A percentile compares a stretch with the other conserved stretches of the same genome.
These are phyloP conservation scores for Colletotrichum sp. DNA, from an alignment of 2,329 filamentous ascomycete species.

Conservation along the genomic window DNA sequence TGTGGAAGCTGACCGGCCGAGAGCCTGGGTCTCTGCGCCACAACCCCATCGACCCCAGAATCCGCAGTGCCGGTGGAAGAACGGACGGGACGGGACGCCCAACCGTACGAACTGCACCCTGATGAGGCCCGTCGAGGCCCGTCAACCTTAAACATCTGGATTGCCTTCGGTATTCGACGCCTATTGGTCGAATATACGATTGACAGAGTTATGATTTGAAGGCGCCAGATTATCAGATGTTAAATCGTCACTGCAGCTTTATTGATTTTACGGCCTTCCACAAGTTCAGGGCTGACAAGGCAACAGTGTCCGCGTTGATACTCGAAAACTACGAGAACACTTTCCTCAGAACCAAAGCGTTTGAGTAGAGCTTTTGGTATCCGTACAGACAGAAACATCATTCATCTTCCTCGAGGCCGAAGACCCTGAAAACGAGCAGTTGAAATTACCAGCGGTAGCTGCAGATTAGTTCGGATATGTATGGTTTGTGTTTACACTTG, in stretches of 20 bases:
- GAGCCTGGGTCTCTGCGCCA: not conserved
- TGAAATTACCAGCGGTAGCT: not conserved
- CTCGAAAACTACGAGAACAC: not conserved
- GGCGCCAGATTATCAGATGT: not conserved
- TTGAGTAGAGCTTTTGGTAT: not conserved
- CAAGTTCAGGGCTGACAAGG: not conserved
- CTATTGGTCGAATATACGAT: not conserved
- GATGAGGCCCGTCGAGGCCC: not conserved
- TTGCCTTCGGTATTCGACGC: not conserved
- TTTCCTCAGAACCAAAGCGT: not conserved
- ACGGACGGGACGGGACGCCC: not conserved
- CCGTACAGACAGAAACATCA: not conserved
- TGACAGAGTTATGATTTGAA: not conserved
- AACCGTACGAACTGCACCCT: not conserved
- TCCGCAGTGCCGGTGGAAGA: not conserved
- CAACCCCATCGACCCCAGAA: not conserved
- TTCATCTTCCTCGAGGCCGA: not conserved
- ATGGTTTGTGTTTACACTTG: not conserved
- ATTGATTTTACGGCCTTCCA: not conserved
- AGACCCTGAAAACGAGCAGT: not conserved
- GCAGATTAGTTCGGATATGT: not conserved
- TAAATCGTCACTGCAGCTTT: not conserved
- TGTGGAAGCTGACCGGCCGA: not conserved
- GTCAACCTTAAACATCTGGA: not conserved
- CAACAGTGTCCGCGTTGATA: not conserved